phyloP scores from a whole-genome alignment of 2,329 filamentous ascomycete species.

The Aureobasidium musti region DNA sequence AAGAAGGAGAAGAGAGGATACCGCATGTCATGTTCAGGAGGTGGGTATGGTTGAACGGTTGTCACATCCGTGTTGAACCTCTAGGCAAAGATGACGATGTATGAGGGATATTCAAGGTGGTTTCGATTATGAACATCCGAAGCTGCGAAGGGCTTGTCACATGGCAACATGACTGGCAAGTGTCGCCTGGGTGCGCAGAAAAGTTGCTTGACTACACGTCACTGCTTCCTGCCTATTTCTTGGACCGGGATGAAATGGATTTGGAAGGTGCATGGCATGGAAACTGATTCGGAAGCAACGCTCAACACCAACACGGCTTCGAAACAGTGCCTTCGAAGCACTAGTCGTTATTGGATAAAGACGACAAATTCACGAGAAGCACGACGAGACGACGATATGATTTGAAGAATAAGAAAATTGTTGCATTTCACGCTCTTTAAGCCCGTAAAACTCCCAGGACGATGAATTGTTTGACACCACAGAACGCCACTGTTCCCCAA shows the following conservation, averaged over 20 bases:
- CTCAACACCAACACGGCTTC: neutral
- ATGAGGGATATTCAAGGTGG: neutral
- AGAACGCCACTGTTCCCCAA: constrained; percentile 21
- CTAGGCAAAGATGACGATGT: constrained; percentile 24
- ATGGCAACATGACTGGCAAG: neutral
- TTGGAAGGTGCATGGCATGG: neutral
- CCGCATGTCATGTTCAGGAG: constrained; percentile 23
- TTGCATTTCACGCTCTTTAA: constrained; percentile 28
- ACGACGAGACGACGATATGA: constrained; percentile 1
- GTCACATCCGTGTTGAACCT: constrained; percentile 28
- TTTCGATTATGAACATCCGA: neutral
- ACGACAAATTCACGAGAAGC: constrained; percentile 1
- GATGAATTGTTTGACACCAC: constrained; percentile 5
- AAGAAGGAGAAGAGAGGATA: neutral
- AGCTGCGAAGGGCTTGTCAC: neutral
- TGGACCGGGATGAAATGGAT: neutral
- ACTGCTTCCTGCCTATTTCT: neutral
- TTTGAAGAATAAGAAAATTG: constrained; percentile 23
- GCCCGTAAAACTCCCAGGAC: constrained; percentile 21
- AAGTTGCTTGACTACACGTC: neutral
- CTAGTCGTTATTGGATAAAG: neutral
- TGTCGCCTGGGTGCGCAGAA: neutral
- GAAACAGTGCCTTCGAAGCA: neutral
- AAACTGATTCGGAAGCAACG: neutral
- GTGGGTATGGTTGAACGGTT: constrained; percentile 26